Percentiles rank a stretch among this genome's conserved stretches.
phyloP scores from a whole-genome alignment of 1,284 basidiomycete species.

The Golubevia sp. region DNA sequence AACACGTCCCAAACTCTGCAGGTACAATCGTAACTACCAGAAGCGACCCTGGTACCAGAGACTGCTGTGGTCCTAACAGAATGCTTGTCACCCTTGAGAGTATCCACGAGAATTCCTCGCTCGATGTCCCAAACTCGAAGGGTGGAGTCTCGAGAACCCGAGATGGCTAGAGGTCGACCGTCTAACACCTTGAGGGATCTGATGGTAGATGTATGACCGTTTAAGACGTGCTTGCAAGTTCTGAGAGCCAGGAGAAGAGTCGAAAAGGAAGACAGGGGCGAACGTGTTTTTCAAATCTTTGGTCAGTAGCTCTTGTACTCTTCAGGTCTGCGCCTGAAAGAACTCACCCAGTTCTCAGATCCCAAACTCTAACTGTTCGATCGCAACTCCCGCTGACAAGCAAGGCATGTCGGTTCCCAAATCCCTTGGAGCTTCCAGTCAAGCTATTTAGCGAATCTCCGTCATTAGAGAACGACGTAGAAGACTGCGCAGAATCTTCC shows the following conservation, averaged over 20 bases:
- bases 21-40: slow-evolving; percentile 56
- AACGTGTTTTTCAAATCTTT: no score
- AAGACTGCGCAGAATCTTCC: no score
- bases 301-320: no score
- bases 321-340: no score
- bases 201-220: slow-evolving; percentile 55
- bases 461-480: no score
- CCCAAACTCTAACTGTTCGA: slow-evolving; percentile 87
- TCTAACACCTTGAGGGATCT: slow-evolving; percentile 56
- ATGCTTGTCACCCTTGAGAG: slow-evolving; percentile 50
- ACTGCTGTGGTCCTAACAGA: slow-evolving; percentile 55
- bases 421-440: slow-evolving; percentile 65
- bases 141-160: slow-evolving; percentile 46
- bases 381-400: slow-evolving; percentile 94
- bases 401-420: slow-evolving; percentile 72
- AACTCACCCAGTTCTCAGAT: slow-evolving; percentile 77
- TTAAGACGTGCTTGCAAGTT: slow-evolving; percentile 49
- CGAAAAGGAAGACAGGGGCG: no score
- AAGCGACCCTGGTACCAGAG: slow-evolving; percentile 47
- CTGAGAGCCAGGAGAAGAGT: no score
- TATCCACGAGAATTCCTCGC: slow-evolving; percentile 36
- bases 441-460: no score
- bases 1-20: slow-evolving; percentile 57
- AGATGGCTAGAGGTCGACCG: slow-evolving; percentile 52
- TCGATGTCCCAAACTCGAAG: slow-evolving; percentile 58